A percentile compares a stretch with the other conserved stretches of the same genome.
Evolutionary conservation across 176 grass and related monocot species (phyloP).

Genomic region (Poa pratensis): DNA sequence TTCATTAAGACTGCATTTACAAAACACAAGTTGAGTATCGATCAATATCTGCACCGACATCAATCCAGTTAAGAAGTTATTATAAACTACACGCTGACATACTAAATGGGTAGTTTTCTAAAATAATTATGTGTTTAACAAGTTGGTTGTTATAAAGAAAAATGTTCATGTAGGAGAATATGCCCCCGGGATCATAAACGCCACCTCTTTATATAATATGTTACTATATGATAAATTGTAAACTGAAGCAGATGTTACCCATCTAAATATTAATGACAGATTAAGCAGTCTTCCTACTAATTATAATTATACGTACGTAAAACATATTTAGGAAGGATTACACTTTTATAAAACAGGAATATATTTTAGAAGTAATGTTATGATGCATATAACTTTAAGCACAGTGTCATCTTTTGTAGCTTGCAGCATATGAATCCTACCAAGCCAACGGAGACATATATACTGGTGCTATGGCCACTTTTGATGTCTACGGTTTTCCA

Average conservation of each 20-base stretch:
- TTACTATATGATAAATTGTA: background rate
- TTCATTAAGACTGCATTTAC: too few relatives aligned
- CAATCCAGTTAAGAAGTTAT: too few relatives aligned
- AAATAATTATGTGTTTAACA: too few relatives aligned
- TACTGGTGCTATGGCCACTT: conserved; percentile 18
- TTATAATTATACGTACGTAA: background rate
- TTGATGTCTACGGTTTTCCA: conserved; percentile 13
- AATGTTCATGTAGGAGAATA: background rate
- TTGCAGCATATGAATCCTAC: conserved; percentile 22
- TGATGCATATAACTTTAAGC: background rate
- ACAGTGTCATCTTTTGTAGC: background rate
- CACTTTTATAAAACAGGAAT: background rate
- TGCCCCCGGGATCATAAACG: background rate
- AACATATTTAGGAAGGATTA: background rate
- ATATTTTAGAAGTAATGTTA: background rate
- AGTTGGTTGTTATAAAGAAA: too few relatives aligned
- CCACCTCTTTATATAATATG: background rate
- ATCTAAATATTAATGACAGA: too few relatives aligned
- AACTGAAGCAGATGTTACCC: too few relatives aligned
- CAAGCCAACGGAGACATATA: background rate
- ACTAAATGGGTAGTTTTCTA: too few relatives aligned
- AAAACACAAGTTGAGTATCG: too few relatives aligned
- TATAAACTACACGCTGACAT: too few relatives aligned
- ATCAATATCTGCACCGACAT: too few relatives aligned
- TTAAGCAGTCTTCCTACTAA: background rate